A percentile compares a stretch with the other conserved stretches of the same genome.
phyloP scores from a whole-genome alignment of 2,329 filamentous ascomycete genomes.

The Bertia moriformis region DNA sequence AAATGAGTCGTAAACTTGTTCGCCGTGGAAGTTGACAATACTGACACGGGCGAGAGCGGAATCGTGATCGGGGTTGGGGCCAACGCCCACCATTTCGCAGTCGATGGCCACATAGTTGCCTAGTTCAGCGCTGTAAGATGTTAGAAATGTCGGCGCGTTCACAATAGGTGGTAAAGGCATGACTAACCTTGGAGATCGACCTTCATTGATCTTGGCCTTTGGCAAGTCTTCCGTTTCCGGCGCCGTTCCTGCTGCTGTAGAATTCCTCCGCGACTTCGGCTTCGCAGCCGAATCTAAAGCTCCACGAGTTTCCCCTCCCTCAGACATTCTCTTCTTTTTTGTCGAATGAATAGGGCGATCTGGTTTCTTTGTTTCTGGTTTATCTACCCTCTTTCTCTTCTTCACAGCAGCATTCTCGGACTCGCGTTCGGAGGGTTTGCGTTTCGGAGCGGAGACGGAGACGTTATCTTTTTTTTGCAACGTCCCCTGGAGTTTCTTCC shows the following conservation, averaged over 20 bases:
- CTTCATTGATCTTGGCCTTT: not conserved
- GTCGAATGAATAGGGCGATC: constrained; percentile 7
- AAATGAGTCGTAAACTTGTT: constrained; percentile 86
- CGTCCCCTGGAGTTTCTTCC: constrained; percentile 31
- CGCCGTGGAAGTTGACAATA: constrained; percentile 83
- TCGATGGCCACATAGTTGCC: constrained; percentile 89
- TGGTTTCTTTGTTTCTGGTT: constrained; percentile 8
- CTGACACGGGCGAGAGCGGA: constrained; percentile 74
- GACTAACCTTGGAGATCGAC: not conserved
- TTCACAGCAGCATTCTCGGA: constrained; percentile 10
- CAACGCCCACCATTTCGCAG: constrained; percentile 95
- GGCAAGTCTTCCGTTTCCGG: too few relatives aligned
- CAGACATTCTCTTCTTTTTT: constrained; percentile 17
- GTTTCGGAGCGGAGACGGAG: constrained; percentile 6
- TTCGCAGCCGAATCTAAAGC: not conserved
- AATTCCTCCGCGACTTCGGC: not conserved
- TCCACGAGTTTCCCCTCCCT: constrained; percentile 4
- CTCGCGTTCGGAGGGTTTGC: constrained; percentile 11
- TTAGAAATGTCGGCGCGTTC: too few relatives aligned
- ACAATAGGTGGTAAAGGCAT: too few relatives aligned
- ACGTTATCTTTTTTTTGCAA: constrained; percentile 15
- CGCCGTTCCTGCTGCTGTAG: too few relatives aligned
- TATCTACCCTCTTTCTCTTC: constrained; percentile 15
- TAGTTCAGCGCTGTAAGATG: constrained; percentile 35
- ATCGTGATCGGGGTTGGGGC: constrained; percentile 44